Evolutionary conservation across 2,329 filamentous ascomycete species (phyloP), one percentile per base, ranked within the genome.

Genomic region (Nigrograna mackinnonii): DNA sequence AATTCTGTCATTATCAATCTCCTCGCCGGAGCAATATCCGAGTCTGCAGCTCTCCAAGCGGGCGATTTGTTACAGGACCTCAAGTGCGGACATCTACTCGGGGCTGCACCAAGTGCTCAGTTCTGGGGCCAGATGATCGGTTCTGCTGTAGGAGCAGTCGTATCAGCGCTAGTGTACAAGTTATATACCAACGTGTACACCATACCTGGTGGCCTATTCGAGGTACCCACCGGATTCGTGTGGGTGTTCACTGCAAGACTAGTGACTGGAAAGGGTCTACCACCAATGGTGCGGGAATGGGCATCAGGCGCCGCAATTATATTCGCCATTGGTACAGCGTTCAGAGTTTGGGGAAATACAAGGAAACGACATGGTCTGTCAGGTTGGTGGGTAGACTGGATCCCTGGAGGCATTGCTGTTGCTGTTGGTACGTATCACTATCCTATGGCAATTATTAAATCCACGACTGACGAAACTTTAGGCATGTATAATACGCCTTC

Each of bases 401-500:
- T 99, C 11, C 94, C 94, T 0, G 92, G 94, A 5, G 94, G 94
- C 0, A 96, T 99, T 58, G 92, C 94, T 3, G 92, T 99, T 16
- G 94, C 94, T 28, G 90, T 96, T 58, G 91, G 86, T 86, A 70
- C 67, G 79, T 73, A 17, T 31, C 21, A 14, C 22, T 17, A 4
- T 35, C 31, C 16, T 13, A 12, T 12, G 7, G 24, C 14, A n/a
- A n/a, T n/a, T n/a, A n/a, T n/a, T n/a, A n/a, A n/a, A n/a, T n/a
- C n/a, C n/a, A n/a, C n/a, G n/a, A 17, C 16, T 17, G 16, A 33
- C 16, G n/a, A 28, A 37, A 16, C 4, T 13, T 12, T 55, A 86
- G 87, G 94, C 36, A 99, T 99, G 84, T 99, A 97, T 71, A 99
- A 97, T 58, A 90, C 92, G 1, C 94, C 94, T 0, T 95, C 90